Percentiles rank a stretch among this genome's conserved stretches.
Evolutionary conservation across 306 rosid species (phyloP).

Genomic region (Ziziphus jujuba): DNA sequence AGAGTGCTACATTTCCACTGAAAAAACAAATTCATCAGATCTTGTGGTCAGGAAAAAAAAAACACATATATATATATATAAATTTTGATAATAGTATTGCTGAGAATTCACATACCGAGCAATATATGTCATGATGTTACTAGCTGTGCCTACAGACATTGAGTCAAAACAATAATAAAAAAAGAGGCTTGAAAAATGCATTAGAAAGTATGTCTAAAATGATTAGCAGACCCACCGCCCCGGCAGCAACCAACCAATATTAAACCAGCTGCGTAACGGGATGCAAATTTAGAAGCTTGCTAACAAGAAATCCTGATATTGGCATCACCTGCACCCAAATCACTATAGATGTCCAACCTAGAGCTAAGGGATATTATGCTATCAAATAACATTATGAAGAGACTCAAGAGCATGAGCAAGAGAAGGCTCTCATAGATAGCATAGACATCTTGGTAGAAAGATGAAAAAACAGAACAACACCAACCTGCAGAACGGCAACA

Average conservation of each 20-base stretch:
- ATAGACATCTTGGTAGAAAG: too few species aligned
- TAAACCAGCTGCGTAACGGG: conserved; percentile 86
- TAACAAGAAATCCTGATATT: conserved; percentile 58
- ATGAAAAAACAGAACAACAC: too few species aligned
- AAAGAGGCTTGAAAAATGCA: conserved; percentile 1
- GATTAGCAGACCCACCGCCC: conserved; percentile 54
- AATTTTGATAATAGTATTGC: not conserved
- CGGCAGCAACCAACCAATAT: conserved; percentile 84
- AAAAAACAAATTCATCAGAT: conserved; percentile 37
- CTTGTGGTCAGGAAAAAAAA: not conserved
- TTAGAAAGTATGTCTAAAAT: not conserved
- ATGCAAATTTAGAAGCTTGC: conserved; percentile 73
- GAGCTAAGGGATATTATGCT: too few species aligned
- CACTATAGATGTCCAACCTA: not conserved
- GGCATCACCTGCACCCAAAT: conserved; percentile 78
- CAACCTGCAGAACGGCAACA: too few species aligned
- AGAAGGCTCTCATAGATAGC: too few species aligned
- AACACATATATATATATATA: too few species aligned
- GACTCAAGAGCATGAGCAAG: too few species aligned
- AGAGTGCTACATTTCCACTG: conserved; percentile 88
- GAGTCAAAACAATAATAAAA: not conserved
- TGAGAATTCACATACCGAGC: conserved; percentile 59
- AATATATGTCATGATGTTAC: conserved; percentile 83
- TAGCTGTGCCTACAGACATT: conserved; percentile 81
- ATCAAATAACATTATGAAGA: too few species aligned